Percentiles rank a stretch among this genome's conserved stretches.
phyloP scores from a whole-genome alignment of 805 yeast genomes.

The Ogataea thermomethanolica region DNA sequence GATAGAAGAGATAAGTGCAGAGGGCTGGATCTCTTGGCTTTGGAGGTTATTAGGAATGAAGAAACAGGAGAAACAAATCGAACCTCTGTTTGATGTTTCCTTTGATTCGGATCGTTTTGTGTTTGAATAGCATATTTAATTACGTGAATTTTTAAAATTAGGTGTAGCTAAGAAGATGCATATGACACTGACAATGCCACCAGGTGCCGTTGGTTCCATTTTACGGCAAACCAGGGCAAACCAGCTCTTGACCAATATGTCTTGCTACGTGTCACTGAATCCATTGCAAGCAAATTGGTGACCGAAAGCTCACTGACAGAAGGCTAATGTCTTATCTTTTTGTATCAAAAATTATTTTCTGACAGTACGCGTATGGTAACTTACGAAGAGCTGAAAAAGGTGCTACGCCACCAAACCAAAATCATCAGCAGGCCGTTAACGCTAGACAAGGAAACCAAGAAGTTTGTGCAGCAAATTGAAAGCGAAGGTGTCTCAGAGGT shows the following conservation, averaged over 20 bases:
- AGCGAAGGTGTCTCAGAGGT: conserved; percentile 8
- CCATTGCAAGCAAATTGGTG: not conserved
- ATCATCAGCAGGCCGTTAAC: conserved; percentile 18
- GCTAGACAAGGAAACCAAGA: conserved; percentile 13
- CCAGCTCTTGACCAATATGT: no score
- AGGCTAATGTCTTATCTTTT: not conserved
- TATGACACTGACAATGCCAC: no score
- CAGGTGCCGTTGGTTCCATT: no score
- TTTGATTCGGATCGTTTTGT: conserved; percentile 12
- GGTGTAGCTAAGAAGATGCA: not conserved
- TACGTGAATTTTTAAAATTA: not conserved
- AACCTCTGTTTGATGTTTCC: not conserved
- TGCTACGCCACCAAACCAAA: conserved; percentile 25
- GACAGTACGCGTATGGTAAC: conserved; percentile 14
- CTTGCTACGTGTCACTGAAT: not conserved
- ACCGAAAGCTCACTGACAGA: not conserved
- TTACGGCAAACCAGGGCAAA: no score
- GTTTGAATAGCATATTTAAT: conserved; percentile 1
- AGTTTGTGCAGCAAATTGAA: conserved; percentile 9
- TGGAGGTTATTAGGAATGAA: conserved; percentile 3
- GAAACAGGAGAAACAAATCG: not conserved
- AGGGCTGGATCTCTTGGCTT: conserved; percentile 8
- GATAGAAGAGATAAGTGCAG: conserved; percentile 1
- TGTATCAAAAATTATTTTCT: no score
- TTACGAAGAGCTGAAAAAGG: conserved; percentile 25